Base-by-base conservation (phyloP, 352 stramenopile genomes). In the Blastocystis sp. region DNA sequence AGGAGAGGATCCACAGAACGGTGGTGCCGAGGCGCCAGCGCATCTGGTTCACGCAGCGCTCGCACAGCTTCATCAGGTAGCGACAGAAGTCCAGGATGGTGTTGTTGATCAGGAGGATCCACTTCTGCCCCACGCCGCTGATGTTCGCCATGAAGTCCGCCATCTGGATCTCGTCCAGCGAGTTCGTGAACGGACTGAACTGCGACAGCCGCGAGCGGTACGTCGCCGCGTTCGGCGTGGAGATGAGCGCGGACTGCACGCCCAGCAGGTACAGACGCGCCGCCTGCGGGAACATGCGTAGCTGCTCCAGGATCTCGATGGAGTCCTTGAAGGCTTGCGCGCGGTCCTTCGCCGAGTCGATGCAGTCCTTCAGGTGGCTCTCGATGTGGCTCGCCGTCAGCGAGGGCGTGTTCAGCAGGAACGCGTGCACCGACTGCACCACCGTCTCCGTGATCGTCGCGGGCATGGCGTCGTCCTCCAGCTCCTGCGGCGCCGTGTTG, bases 131-230 rank as follows among this genome's bases (percentile, higher is more conserved):
- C 50, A 89, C 79, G 51, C 79, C 79, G 29, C 79, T 62, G 55
- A 89, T 89, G 45, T 89, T 89, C 45, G 79, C 63, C 67, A 89
- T 80, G 61, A 89, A 89, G 66, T 89, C 79, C 37, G 79, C 67
- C 67, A 89, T 80, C 37, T 80, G 67, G 41, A 89, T 80, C 45
- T 89, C 79, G 41, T 89, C 63, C 24, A 80, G 26, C 62, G 59
- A 69, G 60, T 77, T 80, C 10, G 50, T 80, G 67, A 89, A 89
- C 9, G 79, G 63, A 59, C 55, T 77, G 29, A 89, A 79, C 63
- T 80, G 63, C 1, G 79, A 89, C 31, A 77, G 65, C 21, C 63
- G 61, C 50, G 79, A 80, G 10, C 61, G 79, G 31, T 77, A 89
- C n/a, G 79, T 80, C 1, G 63, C 63, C 31, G 67, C 63, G 41